phyloP scores from a whole-genome alignment of 225 moss, liverwort and hornwort genomes.

The Bryoerythrophyllum caledonicum region DNA sequence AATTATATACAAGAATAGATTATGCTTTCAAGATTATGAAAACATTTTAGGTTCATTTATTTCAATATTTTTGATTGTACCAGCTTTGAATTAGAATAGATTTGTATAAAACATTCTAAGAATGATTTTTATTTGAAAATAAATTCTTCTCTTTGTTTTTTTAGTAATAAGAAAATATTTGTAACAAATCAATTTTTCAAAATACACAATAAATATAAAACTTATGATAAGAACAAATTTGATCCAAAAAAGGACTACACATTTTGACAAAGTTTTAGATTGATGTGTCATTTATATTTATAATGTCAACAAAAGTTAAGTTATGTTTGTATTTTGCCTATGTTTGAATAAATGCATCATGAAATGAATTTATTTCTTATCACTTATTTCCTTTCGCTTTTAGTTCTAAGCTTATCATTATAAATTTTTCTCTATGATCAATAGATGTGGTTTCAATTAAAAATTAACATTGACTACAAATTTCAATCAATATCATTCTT shows the following conservation, averaged over 20 bases:
- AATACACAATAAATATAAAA: no score
- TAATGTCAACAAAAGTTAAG: no score
- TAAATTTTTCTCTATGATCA: background rate
- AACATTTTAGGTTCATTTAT: no score
- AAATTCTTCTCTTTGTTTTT: no score
- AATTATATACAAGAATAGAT: background rate
- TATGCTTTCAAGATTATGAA: fast-evolving
- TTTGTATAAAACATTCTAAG: no score
- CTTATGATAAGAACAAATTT: no score
- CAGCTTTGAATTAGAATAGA: background rate
- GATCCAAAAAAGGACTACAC: no score
- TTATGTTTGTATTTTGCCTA: background rate
- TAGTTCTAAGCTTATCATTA: background rate
- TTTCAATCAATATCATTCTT: background rate
- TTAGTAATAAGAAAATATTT: no score
- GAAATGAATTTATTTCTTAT: background rate
- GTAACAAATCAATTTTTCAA: no score
- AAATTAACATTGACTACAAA: background rate
- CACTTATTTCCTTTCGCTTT: background rate
- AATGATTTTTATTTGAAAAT: no score
- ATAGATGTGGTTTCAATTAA: background rate
- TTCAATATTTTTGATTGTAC: background rate
- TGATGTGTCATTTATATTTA: no score
- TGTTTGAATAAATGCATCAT: background rate
- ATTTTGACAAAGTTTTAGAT: no score